Evolutionary conservation across 129 eudicot species (phyloP).

Genomic region (Ambrosia trifida): DNA sequence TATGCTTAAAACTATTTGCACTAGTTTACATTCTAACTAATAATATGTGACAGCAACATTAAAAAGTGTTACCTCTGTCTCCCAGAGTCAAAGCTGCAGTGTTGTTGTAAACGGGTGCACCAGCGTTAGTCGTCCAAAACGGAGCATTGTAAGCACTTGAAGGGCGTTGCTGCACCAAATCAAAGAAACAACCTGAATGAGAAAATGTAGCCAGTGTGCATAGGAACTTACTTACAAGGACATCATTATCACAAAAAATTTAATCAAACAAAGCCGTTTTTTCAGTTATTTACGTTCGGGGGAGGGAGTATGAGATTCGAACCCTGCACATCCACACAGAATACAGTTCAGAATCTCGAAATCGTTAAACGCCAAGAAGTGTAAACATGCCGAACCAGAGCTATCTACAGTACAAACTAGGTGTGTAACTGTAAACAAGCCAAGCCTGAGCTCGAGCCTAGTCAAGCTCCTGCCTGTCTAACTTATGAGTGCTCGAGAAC

Average conservation of each 20-base stretch:
- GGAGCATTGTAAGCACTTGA: constrained; percentile 61
- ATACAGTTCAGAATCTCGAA: constrained; percentile 3
- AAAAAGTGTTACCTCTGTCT: constrained; percentile 40
- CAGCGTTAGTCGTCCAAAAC: constrained; percentile 60
- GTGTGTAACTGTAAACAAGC: too few relatives aligned
- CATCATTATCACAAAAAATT: neutral
- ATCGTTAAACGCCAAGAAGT: neutral
- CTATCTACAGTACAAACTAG: neutral
- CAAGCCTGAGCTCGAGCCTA: too few relatives aligned
- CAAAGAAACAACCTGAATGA: neutral
- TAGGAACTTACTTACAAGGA: neutral
- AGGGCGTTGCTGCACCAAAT: constrained; percentile 54
- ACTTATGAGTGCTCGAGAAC: too few relatives aligned
- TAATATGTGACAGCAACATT: too few relatives aligned
- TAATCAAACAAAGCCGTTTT: neutral
- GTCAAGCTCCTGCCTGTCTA: too few relatives aligned
- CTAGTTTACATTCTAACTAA: too few relatives aligned
- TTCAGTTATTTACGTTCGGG: constrained; percentile 5
- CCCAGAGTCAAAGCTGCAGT: constrained; percentile 55
- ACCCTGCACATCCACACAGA: constrained; percentile 14
- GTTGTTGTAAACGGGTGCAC: constrained; percentile 69
- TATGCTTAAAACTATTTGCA: neutral
- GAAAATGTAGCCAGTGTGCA: neutral
- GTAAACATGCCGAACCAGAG: neutral
- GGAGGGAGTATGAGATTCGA: constrained; percentile 25